A percentile compares a stretch with the other conserved stretches of the same genome.
Evolutionary conservation across 805 yeast genomes (phyloP).

Genomic region (Wickerhamomyces alni): DNA sequence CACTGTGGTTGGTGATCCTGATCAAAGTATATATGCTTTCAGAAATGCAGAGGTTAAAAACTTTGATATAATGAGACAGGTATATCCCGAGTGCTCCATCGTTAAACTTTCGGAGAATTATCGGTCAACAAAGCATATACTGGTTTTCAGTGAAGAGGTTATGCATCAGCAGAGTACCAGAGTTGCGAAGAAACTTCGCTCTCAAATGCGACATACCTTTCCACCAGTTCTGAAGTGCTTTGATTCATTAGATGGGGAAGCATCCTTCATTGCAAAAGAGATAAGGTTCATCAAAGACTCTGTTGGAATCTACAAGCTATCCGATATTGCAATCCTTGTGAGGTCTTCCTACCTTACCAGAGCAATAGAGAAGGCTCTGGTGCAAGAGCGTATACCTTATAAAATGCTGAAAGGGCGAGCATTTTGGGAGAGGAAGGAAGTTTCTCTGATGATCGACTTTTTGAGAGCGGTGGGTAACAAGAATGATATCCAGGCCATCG

Average conservation of each 20-base stretch:
- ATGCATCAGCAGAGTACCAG: slow-evolving; percentile 57
- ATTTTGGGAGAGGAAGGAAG: slow-evolving; percentile 76
- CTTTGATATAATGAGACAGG: slow-evolving; percentile 48
- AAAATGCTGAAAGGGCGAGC: slow-evolving; percentile 65
- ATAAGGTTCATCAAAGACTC: slow-evolving; percentile 40
- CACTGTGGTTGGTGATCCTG: slow-evolving; percentile 94
- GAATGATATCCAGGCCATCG: slow-evolving; percentile 53
- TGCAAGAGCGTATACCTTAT: slow-evolving; percentile 54
- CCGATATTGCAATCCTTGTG: slow-evolving; percentile 70
- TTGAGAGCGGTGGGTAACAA: slow-evolving; percentile 56
- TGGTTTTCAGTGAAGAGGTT: slow-evolving; percentile 55
- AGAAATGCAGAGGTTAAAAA: slow-evolving; percentile 72
- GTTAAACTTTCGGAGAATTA: slow-evolving; percentile 64
- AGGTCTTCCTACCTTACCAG: slow-evolving; percentile 60
- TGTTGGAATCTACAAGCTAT: slow-evolving; percentile 39
- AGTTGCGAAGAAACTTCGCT: slow-evolving; percentile 34
- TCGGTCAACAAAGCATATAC: slow-evolving; percentile 66
- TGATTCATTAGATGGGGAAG: slow-evolving; percentile 45
- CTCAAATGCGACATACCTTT: slow-evolving; percentile 38
- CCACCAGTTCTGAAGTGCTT: slow-evolving; percentile 42
- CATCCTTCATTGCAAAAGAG: slow-evolving; percentile 50
- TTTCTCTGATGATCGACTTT: slow-evolving; percentile 54
- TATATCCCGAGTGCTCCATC: slow-evolving; percentile 28
- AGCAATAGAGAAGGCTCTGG: slow-evolving; percentile 57
- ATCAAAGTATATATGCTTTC: slow-evolving; percentile 89